phyloP scores from a whole-genome alignment of 1,284 basidiomycete species.

The Ganoderma boninense region DNA sequence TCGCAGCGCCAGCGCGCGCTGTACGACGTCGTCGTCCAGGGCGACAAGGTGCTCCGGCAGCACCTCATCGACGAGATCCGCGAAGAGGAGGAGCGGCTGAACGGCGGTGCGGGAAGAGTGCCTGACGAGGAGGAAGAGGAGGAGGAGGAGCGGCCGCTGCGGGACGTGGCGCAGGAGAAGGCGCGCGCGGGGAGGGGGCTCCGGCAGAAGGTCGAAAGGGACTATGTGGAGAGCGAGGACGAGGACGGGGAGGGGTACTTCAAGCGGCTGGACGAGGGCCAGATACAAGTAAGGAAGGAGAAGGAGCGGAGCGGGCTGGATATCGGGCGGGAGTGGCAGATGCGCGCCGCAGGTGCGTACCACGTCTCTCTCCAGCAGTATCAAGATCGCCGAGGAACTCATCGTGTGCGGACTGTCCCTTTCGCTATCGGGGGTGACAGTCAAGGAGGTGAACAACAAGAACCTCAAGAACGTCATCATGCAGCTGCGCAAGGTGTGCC shows the following conservation, averaged over 20 bases:
- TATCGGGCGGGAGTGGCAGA: slow-evolving; percentile 61
- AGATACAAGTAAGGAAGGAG: slow-evolving; percentile 42
- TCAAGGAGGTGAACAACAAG: slow-evolving; percentile 90
- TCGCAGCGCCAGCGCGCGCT: slow-evolving; percentile 84
- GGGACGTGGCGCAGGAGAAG: slow-evolving; percentile 44
- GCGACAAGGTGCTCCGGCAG: slow-evolving; percentile 60
- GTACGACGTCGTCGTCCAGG: slow-evolving; percentile 82
- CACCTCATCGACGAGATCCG: slow-evolving; percentile 59
- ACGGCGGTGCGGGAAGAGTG: slow-evolving; percentile 37
- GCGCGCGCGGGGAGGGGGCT: slow-evolving; percentile 36
- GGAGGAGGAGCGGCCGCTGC: slow-evolving; percentile 41
- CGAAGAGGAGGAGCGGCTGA: slow-evolving; percentile 35
- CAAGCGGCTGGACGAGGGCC: slow-evolving; percentile 62
- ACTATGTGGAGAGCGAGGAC: slow-evolving; percentile 63
- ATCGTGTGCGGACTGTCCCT: too few species aligned
- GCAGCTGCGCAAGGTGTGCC: slow-evolving; percentile 95
- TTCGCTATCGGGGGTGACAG: slow-evolving; percentile 47
- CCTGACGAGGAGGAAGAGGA: slow-evolving; percentile 36
- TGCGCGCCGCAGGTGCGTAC: slow-evolving; percentile 67
- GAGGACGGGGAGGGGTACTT: slow-evolving; percentile 71
- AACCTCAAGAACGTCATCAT: slow-evolving; percentile 93
- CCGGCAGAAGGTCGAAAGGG: slow-evolving; percentile 42
- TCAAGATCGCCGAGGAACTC: too few species aligned
- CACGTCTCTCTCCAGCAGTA: not conserved
- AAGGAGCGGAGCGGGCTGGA: slow-evolving; percentile 50